Percentiles rank a stretch among this genome's conserved stretches.
Conservation (phyloP, 352 stramenopile genomes). For the Phytophthora gonapodyides region DNA sequence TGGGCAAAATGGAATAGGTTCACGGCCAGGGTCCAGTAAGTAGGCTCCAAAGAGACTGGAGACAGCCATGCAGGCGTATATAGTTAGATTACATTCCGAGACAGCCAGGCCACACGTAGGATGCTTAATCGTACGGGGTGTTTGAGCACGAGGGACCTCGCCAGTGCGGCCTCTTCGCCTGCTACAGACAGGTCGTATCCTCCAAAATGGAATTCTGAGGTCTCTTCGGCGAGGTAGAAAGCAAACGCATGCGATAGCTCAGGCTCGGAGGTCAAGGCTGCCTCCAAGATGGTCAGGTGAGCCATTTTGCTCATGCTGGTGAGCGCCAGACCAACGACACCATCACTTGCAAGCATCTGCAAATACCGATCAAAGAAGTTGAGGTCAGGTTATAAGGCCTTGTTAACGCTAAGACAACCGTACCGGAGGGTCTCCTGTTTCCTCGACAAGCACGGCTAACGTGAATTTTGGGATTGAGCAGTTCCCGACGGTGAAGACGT, state of each 20-base stretch:
- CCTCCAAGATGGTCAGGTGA: conserved; percentile 48
- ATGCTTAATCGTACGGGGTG: conserved; percentile 23
- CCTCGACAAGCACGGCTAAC: conserved; percentile 48
- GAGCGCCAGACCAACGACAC: conserved; percentile 61
- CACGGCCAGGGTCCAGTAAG: conserved; percentile 61
- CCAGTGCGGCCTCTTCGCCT: conserved; percentile 30
- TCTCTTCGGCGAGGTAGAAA: conserved; percentile 41
- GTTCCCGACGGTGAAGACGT: conserved; percentile 45
- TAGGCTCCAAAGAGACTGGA: conserved; percentile 34
- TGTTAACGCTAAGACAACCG: neutral
- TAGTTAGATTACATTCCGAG: neutral
- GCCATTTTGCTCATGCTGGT: conserved; percentile 55
- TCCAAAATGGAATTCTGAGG: conserved; percentile 56
- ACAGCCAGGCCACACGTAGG: neutral
- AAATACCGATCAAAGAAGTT: neutral
- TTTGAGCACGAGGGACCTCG: conserved; percentile 50
- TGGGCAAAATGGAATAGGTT: conserved; percentile 39
- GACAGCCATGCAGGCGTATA: neutral
- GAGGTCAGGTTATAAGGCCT: neutral
- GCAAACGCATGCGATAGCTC: conserved; percentile 48
- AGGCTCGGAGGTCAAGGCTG: conserved; percentile 27
- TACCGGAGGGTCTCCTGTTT: conserved; percentile 56
- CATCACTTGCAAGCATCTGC: conserved; percentile 53
- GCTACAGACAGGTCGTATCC: conserved; percentile 49
- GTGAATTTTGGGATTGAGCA: conserved; percentile 34